phyloP scores from a whole-genome alignment of 495 filamentous ascomycete species.

The Aspergillus affinis region DNA sequence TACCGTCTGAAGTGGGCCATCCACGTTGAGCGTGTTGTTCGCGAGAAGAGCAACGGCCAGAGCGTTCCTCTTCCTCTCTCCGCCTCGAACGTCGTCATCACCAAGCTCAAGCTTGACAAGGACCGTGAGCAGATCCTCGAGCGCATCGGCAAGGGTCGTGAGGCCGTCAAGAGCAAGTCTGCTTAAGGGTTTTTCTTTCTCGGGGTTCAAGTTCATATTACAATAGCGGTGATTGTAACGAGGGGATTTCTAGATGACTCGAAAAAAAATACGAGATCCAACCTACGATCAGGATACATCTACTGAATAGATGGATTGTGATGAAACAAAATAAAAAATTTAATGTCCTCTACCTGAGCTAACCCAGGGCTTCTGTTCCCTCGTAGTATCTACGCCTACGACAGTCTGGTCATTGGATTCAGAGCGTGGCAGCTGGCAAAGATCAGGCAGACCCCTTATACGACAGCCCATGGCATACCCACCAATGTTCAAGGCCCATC shows the following conservation, averaged over 20 bases:
- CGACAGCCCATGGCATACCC: not conserved
- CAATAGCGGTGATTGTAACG: conserved; percentile 35
- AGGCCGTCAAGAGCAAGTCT: conserved; percentile 48
- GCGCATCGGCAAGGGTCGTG: conserved; percentile 74
- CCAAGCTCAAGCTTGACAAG: conserved; percentile 97
- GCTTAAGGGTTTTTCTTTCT: conserved; percentile 33
- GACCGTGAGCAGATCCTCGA: conserved; percentile 93
- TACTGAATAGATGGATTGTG: conserved; percentile 10
- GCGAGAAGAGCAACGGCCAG: conserved; percentile 92
- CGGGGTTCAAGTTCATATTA: conserved; percentile 36
- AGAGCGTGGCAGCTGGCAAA: not conserved
- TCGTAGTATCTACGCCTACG: not conserved
- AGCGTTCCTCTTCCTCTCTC: conserved; percentile 82
- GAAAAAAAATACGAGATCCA: conserved; percentile 27
- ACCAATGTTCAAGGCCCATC: not conserved
- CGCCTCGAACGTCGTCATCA: conserved; percentile 90
- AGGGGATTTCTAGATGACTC: conserved; percentile 39
- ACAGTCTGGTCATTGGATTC: not conserved
- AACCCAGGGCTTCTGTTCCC: not conserved
- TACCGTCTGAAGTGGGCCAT: conserved; percentile 97
- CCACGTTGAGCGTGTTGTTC: conserved; percentile 85
- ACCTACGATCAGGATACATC: conserved; percentile 30
- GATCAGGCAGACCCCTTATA: not conserved
- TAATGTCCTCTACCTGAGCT: conserved; percentile 4
- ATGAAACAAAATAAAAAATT: conserved; percentile 15